Evolutionary conservation across 2,329 filamentous ascomycete genomes (phyloP).

Genomic region (Phyllosticta capitalensis): DNA sequence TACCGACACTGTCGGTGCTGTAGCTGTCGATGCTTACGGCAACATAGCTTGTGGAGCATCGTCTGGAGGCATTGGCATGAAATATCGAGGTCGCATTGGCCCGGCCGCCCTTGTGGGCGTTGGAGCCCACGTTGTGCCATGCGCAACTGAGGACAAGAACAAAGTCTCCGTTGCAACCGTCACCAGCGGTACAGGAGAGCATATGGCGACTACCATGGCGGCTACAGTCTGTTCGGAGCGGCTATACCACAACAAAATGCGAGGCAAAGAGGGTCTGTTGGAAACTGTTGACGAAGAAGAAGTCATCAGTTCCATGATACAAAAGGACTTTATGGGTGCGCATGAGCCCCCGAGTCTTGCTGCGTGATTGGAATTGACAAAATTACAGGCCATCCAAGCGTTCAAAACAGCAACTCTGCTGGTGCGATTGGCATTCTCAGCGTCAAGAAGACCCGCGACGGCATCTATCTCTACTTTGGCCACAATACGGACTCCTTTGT

Average conservation of each 20-base stretch:
- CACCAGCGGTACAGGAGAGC: slow-evolving; percentile 91
- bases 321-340: slow-evolving; percentile 78
- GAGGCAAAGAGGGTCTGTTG: slow-evolving; percentile 45
- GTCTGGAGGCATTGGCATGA: slow-evolving; percentile 97
- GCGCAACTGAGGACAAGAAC: slow-evolving; percentile 59
- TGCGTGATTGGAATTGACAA: background rate
- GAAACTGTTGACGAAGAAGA: slow-evolving; percentile 68
- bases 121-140: slow-evolving; percentile 80
- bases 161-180: slow-evolving; percentile 68
- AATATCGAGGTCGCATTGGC: slow-evolving; percentile 82
- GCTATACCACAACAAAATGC: slow-evolving; percentile 62
- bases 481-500: slow-evolving; percentile 87
- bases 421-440: slow-evolving; percentile 85
- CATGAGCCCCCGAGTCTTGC: background rate
- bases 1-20: slow-evolving; percentile 91
- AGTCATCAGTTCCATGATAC: slow-evolving; percentile 66
- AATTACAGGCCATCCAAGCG: slow-evolving; percentile 60
- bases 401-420: slow-evolving; percentile 66
- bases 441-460: slow-evolving; percentile 71
- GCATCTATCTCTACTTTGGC: slow-evolving; percentile 80
- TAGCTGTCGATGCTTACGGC: slow-evolving; percentile 77
- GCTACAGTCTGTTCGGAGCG: slow-evolving; percentile 79
- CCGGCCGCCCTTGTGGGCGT: slow-evolving; percentile 89
- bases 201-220: slow-evolving; percentile 93
- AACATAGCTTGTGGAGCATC: slow-evolving; percentile 91